Conservation (phyloP, 345 rosid genomes). For the Cochlearia excelsa region DNA sequence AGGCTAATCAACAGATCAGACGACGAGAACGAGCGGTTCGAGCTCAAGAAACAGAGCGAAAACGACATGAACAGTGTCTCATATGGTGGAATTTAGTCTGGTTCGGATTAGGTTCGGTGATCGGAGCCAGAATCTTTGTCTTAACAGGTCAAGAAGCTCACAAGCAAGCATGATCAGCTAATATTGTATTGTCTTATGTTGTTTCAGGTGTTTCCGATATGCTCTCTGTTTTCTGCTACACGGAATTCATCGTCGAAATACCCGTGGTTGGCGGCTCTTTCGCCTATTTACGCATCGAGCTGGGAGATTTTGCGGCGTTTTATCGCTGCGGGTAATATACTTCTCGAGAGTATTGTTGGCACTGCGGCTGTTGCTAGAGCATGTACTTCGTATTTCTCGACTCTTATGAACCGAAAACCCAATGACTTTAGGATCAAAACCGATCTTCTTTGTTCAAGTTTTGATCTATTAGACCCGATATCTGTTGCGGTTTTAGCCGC, state of each 20-base stretch:
- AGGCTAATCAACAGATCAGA: constrained; percentile 47
- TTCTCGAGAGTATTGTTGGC: constrained; percentile 63
- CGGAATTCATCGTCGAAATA: constrained; percentile 53
- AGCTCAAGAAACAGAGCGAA: constrained; percentile 48
- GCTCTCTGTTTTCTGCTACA: constrained; percentile 55
- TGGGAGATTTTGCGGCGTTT: constrained; percentile 72
- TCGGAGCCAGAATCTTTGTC: constrained; percentile 68
- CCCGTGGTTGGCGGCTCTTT: constrained; percentile 62
- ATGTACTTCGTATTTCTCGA: constrained; percentile 83
- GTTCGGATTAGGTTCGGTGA: constrained; percentile 59
- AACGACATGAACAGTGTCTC: constrained; percentile 54
- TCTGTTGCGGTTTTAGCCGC: constrained; percentile 40
- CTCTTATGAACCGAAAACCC: constrained; percentile 59
- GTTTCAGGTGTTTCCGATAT: constrained; percentile 45
- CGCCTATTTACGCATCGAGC: constrained; percentile 67
- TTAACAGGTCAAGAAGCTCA: constrained; percentile 60
- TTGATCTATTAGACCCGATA: constrained; percentile 57
- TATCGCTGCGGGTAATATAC: constrained; percentile 81
- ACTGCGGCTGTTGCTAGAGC: constrained; percentile 81
- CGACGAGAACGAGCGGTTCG: constrained; percentile 49
- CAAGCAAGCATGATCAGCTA: constrained; percentile 48
- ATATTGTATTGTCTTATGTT: constrained; percentile 45
- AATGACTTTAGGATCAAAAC: constrained; percentile 48
- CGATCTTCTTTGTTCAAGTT: constrained; percentile 33
- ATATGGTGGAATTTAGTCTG: constrained; percentile 69